Conservation (phyloP, 78 protist species). For the Isochrysis galbana region DNA sequence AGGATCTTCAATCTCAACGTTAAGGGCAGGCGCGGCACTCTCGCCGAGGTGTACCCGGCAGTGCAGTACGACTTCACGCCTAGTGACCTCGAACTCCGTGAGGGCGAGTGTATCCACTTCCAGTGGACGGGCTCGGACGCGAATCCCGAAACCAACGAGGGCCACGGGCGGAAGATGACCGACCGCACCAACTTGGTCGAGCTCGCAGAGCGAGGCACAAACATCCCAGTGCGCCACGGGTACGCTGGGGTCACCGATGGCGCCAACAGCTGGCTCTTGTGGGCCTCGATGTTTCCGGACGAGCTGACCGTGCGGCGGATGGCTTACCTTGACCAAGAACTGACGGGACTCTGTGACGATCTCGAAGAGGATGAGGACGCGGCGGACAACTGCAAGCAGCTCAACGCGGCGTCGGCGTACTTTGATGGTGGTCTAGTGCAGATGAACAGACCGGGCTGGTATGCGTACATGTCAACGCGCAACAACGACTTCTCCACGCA, state of each 20-base stretch:
- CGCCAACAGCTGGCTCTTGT: constrained; percentile 44
- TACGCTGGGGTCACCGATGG: constrained; percentile 65
- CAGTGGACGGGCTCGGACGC: constrained; percentile 76
- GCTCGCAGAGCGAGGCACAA: constrained; percentile 88
- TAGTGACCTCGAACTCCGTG: constrained; percentile 31
- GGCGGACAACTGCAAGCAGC: constrained; percentile 62
- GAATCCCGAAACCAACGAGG: constrained; percentile 43
- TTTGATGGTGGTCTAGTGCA: constrained; percentile 64
- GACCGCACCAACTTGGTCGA: constrained; percentile 74
- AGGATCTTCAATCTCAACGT: constrained; percentile 84
- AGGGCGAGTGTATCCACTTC: constrained; percentile 81
- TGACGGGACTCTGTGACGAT: not conserved
- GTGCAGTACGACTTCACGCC: constrained; percentile 73
- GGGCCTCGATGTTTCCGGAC: not conserved
- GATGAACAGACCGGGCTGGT: constrained; percentile 65
- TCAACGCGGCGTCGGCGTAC: constrained; percentile 69
- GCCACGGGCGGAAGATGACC: constrained; percentile 47
- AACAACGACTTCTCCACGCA: constrained; percentile 91
- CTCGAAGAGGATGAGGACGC: constrained; percentile 47
- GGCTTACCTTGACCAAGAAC: not conserved
- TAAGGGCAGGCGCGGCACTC: constrained; percentile 89
- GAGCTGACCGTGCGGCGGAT: not conserved
- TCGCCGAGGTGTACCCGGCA: constrained; percentile 84
- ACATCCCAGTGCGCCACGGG: constrained; percentile 83
- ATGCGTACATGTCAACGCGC: constrained; percentile 83